Conservation (phyloP, 495 filamentous ascomycete species). For the Annulohypoxylon moriforme region DNA sequence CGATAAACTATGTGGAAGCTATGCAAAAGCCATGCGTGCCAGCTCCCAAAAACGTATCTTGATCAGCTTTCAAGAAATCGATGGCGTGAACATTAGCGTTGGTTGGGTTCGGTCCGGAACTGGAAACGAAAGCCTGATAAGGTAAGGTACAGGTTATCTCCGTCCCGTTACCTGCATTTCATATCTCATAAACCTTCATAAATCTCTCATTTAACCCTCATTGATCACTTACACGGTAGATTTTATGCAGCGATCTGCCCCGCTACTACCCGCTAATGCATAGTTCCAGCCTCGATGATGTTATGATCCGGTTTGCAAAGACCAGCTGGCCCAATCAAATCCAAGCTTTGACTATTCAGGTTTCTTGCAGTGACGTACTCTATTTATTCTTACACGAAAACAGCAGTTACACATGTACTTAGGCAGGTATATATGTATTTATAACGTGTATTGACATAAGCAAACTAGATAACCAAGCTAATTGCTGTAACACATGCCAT, state of each 20-base stretch:
- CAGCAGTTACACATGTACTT: not conserved
- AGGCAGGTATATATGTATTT: not conserved
- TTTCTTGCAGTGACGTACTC: constrained; percentile 30
- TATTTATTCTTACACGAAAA: not conserved
- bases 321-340: constrained; percentile 27
- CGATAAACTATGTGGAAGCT: not conserved
- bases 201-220: not conserved
- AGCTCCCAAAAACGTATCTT: constrained; percentile 15
- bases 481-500: not conserved
- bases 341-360: not conserved
- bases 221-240: constrained; percentile 13
- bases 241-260: constrained; percentile 17
- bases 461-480: not conserved
- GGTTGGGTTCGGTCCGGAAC: constrained; percentile 24
- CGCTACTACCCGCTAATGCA: constrained; percentile 26
- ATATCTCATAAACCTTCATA: not conserved
- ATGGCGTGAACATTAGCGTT: constrained; percentile 40
- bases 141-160: constrained; percentile 12
- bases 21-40: not conserved
- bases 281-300: constrained; percentile 25
- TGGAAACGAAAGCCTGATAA: constrained; percentile 27
- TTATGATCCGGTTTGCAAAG: constrained; percentile 32
- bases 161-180: constrained; percentile 21
- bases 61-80: constrained; percentile 33
- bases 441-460: not conserved